These are phyloP conservation scores for Zarea fungicola DNA, from an alignment of 2,329 filamentous ascomycete species.

Conservation along the genomic window DNA sequence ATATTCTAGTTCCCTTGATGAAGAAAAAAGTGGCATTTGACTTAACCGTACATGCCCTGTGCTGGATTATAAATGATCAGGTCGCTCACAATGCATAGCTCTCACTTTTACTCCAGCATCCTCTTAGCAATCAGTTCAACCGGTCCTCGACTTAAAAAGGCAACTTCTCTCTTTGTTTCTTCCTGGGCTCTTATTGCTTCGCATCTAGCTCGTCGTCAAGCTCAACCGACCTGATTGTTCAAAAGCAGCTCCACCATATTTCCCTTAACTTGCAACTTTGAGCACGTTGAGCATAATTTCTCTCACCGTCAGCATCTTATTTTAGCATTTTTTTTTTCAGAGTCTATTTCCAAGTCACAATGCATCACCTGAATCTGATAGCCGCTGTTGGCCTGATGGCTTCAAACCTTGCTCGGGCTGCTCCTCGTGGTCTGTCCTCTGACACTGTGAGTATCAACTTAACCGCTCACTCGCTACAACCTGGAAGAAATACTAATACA, in stretches of 20 bases:
- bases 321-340: background rate
- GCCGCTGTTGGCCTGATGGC: slow-evolving; percentile 4
- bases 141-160: background rate
- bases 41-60: no score
- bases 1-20: background rate
- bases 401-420: background rate
- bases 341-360: background rate
- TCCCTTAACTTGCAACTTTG: no score
- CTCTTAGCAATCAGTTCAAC: background rate
- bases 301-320: no score
- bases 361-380: background rate
- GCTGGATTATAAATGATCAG: background rate
- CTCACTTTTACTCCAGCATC: background rate
- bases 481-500: no score
- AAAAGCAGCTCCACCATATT: no score
- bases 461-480: background rate
- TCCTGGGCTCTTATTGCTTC: background rate
- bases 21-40: background rate
- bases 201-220: no score
- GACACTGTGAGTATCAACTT: background rate
- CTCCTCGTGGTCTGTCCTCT: slow-evolving; percentile 1
- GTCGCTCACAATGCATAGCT: background rate
- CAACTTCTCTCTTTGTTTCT: background rate
- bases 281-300: no score
- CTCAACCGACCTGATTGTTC: background rate